Conservation (phyloP, 495 filamentous ascomycete species). For the Tuber aestivum region DNA sequence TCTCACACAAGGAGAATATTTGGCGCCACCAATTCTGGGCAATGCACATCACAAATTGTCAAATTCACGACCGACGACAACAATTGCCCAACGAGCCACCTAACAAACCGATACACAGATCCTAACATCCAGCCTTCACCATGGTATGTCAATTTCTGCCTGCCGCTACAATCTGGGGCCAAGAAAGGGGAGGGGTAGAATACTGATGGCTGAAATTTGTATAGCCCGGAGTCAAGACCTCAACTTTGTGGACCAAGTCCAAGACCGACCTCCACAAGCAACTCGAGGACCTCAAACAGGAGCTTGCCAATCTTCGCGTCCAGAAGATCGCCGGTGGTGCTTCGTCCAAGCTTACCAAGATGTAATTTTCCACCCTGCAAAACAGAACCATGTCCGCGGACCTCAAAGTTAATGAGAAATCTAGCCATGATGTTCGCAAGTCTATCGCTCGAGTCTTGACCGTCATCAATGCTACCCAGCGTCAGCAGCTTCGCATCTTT, state of each 20-base stretch:
- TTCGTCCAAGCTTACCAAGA: slow-evolving; percentile 90
- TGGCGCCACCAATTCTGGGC: neutral
- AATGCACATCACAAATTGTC: slow-evolving; percentile 10
- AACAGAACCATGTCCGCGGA: neutral
- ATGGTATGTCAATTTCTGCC: slow-evolving; percentile 48
- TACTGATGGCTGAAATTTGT: slow-evolving; percentile 24
- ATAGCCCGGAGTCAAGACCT: slow-evolving; percentile 67
- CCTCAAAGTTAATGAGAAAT: slow-evolving; percentile 13
- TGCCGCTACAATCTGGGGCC: slow-evolving; percentile 11
- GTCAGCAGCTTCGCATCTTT: slow-evolving; percentile 94
- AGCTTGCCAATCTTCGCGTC: slow-evolving; percentile 85
- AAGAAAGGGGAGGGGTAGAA: slow-evolving; percentile 19
- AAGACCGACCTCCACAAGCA: slow-evolving; percentile 95
- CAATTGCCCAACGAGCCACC: slow-evolving; percentile 41
- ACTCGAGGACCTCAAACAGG: slow-evolving; percentile 85
- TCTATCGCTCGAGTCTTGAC: slow-evolving; percentile 96
- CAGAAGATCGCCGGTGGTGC: slow-evolving; percentile 95
- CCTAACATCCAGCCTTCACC: slow-evolving; percentile 38
- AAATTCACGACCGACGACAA: slow-evolving; percentile 41
- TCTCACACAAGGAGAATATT: neutral
- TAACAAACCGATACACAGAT: slow-evolving; percentile 22
- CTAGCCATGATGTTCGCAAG: slow-evolving; percentile 97
- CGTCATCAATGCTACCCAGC: slow-evolving; percentile 98
- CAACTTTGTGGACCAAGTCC: slow-evolving; percentile 95
- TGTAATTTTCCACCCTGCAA: slow-evolving; percentile 54